Percentiles rank a stretch among this genome's conserved stretches.
Conservation (phyloP, 2,329 filamentous ascomycete genomes). For the Colletotrichum paranaense region DNA sequence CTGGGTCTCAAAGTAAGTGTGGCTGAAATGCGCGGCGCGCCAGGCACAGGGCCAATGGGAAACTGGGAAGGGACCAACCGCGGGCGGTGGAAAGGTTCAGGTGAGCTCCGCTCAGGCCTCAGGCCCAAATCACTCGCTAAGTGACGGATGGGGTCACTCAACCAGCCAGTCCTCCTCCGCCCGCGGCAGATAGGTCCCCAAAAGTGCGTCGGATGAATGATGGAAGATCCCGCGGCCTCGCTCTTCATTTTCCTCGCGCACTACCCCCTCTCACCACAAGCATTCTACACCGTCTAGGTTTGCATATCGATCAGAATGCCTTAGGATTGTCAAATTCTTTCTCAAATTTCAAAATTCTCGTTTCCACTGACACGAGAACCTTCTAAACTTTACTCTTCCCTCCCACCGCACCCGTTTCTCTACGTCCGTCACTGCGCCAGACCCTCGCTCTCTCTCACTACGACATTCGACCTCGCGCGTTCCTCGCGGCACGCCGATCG, state of each 20-base stretch:
- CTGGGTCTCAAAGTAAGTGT: neutral
- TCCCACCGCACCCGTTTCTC: neutral
- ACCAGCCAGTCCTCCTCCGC: conserved; percentile 24
- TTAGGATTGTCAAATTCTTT: neutral
- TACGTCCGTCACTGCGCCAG: neutral
- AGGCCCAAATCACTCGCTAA: conserved; percentile 31
- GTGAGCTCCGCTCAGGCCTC: conserved; percentile 22
- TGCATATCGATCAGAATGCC: conserved; percentile 21
- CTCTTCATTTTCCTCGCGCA: conserved; percentile 35
- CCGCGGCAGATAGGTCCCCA: conserved; percentile 31
- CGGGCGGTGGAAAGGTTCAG: neutral
- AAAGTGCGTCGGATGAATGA: conserved; percentile 30
- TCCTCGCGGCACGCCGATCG: neutral
- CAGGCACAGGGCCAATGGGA: neutral
- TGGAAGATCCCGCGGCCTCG: conserved; percentile 32
- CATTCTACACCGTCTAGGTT: conserved; percentile 7
- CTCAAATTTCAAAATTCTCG: neutral
- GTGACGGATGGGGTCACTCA: conserved; percentile 21
- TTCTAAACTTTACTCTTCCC: neutral
- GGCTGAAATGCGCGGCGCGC: conserved; percentile 1
- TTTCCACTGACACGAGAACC: neutral
- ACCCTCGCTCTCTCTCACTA: conserved; percentile 3
- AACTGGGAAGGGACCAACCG: neutral
- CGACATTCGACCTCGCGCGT: neutral
- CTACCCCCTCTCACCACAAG: conserved; percentile 19